phyloP scores from a whole-genome alignment of 2,329 filamentous ascomycete species.

The Fusarium decemcellulare region DNA sequence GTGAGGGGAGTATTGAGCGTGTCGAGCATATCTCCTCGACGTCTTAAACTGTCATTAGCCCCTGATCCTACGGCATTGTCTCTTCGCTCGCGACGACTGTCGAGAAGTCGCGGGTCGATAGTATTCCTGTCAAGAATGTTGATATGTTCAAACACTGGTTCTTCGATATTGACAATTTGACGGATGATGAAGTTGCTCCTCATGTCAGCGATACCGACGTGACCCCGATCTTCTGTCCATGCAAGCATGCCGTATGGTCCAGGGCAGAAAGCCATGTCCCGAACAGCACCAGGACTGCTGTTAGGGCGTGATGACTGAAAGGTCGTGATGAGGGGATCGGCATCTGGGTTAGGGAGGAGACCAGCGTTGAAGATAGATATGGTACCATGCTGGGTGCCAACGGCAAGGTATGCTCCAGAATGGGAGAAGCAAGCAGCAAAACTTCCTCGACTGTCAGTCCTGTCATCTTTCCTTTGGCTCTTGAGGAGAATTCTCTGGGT shows the following conservation, averaged over 20 bases:
- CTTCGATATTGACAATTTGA: conserved; percentile 77
- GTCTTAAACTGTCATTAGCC: conserved; percentile 31
- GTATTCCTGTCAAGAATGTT: conserved; percentile 69
- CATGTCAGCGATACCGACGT: conserved; percentile 81
- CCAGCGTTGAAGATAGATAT: conserved; percentile 80
- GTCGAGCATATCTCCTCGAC: conserved; percentile 55
- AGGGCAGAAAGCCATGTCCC: conserved; percentile 93
- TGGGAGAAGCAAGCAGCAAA: conserved; percentile 85
- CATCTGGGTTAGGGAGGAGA: conserved; percentile 58
- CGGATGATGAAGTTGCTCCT: conserved; percentile 76
- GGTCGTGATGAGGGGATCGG: conserved; percentile 77
- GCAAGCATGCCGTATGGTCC: conserved; percentile 91
- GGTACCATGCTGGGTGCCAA: conserved; percentile 85
- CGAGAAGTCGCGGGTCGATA: conserved; percentile 67
- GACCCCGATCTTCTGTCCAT: conserved; percentile 91
- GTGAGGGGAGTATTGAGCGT: conserved; percentile 66
- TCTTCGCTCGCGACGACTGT: conserved; percentile 61
- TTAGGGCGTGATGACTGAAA: conserved; percentile 84
- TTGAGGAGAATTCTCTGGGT: conserved; percentile 69
- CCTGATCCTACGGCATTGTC: conserved; percentile 27
- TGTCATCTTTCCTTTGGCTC: conserved; percentile 69
- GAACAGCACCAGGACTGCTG: conserved; percentile 81
- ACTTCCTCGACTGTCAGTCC: conserved; percentile 73
- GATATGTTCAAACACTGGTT: conserved; percentile 70
- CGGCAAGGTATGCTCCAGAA: conserved; percentile 78